These are phyloP conservation scores for Boletus subcaerulescens DNA, from an alignment of 768 basidiomycete genomes.

Conservation along the genomic window DNA sequence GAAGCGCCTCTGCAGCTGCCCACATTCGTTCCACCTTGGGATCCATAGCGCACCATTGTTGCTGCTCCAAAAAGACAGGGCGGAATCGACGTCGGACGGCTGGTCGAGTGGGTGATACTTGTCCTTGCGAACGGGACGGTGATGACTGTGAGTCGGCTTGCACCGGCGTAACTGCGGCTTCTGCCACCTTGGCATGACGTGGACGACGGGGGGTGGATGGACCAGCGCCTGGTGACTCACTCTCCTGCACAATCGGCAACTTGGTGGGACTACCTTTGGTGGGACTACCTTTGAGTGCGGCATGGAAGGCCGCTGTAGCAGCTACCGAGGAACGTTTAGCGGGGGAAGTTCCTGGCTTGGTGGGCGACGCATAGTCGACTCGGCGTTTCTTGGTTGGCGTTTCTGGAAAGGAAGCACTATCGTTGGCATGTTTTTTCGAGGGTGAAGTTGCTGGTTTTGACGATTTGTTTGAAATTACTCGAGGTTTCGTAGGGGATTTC, in stretches of 20 bases:
- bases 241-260: not conserved
- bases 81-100: constrained; percentile 40
- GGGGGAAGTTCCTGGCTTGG: constrained; percentile 16
- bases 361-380: constrained; percentile 16
- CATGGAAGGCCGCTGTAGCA: constrained; percentile 17
- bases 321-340: not conserved
- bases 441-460: constrained; percentile 9
- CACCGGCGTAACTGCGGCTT: not conserved
- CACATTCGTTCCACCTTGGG: constrained; percentile 33
- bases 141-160: constrained; percentile 25
- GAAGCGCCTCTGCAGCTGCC: constrained; percentile 14
- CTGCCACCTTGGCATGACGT: constrained; percentile 5
- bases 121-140: constrained; percentile 16
- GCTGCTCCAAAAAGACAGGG: constrained; percentile 48
- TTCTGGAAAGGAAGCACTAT: constrained; percentile 32
- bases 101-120: constrained; percentile 9
- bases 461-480: not conserved
- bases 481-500: constrained; percentile 20
- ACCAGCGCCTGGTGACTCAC: constrained; percentile 4
- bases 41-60: constrained; percentile 46
- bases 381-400: constrained; percentile 45
- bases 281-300: constrained; percentile 11
- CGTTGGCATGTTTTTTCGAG: constrained; percentile 35
- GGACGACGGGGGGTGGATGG: constrained; percentile 27
- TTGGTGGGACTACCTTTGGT: constrained; percentile 8